Percentiles rank a stretch among this genome's conserved stretches.
phyloP scores from a whole-genome alignment of 1,284 basidiomycete species.

The Tylopilus sp. region DNA sequence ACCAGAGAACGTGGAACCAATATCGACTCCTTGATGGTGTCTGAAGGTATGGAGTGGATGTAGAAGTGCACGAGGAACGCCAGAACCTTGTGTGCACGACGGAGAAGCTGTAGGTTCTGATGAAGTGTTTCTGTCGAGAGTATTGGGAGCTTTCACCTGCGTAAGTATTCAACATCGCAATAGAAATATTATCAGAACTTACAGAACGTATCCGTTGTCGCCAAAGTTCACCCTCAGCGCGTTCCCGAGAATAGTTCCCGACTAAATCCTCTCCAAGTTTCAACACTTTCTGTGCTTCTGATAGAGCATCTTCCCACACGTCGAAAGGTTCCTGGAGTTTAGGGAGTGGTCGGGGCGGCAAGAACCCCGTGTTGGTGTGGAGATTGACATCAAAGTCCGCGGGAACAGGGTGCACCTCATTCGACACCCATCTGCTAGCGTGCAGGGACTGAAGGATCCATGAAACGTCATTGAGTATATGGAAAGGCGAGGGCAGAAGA shows the following conservation, averaged over 20 bases:
- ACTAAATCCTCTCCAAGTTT: slow-evolving; percentile 58
- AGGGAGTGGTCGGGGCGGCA: slow-evolving; percentile 68
- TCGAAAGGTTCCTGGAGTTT: slow-evolving; percentile 53
- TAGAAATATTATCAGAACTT: slow-evolving; percentile 30
- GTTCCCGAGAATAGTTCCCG: slow-evolving; percentile 46
- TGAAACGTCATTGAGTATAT: slow-evolving; percentile 31
- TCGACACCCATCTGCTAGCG: slow-evolving; percentile 19
- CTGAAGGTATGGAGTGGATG: slow-evolving; percentile 68
- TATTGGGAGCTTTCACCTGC: slow-evolving; percentile 56
- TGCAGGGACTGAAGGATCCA: slow-evolving; percentile 30
- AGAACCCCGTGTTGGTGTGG: slow-evolving; percentile 80
- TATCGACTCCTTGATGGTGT: slow-evolving; percentile 39
- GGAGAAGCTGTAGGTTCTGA: slow-evolving; percentile 54
- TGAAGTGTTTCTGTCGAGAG: slow-evolving; percentile 54
- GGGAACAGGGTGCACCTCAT: slow-evolving; percentile 31
- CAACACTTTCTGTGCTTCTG: slow-evolving; percentile 52
- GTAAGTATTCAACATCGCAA: slow-evolving; percentile 13
- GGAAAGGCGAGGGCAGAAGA: slow-evolving; percentile 37
- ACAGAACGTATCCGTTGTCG: slow-evolving; percentile 60
- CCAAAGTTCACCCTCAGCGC: slow-evolving; percentile 60
- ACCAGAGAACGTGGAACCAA: slow-evolving; percentile 73
- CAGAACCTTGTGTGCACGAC: slow-evolving; percentile 85
- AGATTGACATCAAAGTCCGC: slow-evolving; percentile 70
- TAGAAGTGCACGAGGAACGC: slow-evolving; percentile 89
- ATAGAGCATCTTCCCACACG: slow-evolving; percentile 71